Base-by-base conservation (phyloP, 306 rosid species). In the Rubus parviflorus region DNA sequence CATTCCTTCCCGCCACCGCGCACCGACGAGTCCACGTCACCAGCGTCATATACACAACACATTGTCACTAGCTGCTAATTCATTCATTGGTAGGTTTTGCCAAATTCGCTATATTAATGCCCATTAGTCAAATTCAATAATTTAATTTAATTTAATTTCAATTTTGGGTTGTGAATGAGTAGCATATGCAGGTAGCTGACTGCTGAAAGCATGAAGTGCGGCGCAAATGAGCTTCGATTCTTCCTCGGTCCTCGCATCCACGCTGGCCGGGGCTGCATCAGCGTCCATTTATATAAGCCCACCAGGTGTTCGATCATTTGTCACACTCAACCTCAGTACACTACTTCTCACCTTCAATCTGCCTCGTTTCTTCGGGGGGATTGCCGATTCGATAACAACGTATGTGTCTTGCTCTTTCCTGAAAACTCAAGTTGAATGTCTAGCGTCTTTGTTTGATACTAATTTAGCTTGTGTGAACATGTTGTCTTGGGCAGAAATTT, bases 191-290 rank as follows among this genome's bases (percentile, higher is more conserved):
- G 66, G 57, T 58, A 48, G 56, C 67, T 77, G 45, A 72, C 74
- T 74, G 78, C 70, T 8, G 68, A 35, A 75, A 62, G 57, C 89
- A 80, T 77, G 41, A 80, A 81, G 61, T 79, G 79, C 86, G 83
- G 77, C 83, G 76, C 68, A 70, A 81, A 53, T 49, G 83, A 77
- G 63, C 69, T 72, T 46, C 64, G 80, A 58, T 51, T 49, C 40
- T 72, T 75, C 73, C 61, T 77, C 65, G 78, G 60, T 73, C 30
- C 54, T 51, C 41, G 54, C 15, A 5, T 52, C 76, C 53, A 61
- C 53, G 42, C 43, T 71, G 83, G 61, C 79, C 65, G 6, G 16
- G 4, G 1, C 22, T 42, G 12, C 64, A 22, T 56, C 54, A 5
- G 3, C 63, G 25, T 47, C 64, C 60, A 49, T 23, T 72, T 60